Percentiles rank a stretch among this genome's conserved stretches.
Conservation (phyloP, 2,329 filamentous ascomycete genomes). For the Chaetomium sp. region DNA sequence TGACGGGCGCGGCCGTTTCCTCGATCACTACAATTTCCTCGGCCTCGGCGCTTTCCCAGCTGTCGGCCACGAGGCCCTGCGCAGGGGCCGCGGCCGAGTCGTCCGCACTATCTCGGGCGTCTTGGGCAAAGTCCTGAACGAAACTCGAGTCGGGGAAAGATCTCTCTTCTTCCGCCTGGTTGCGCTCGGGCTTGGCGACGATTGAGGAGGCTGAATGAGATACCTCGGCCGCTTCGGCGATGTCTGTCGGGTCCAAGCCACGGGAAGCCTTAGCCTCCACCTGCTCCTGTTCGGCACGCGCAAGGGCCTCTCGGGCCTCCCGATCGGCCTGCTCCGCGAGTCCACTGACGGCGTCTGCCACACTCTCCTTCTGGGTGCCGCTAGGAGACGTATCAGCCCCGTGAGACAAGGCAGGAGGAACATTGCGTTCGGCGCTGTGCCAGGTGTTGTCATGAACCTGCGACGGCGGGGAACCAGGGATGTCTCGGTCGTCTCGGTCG, state of each 20-base stretch:
- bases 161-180: conserved; percentile 44
- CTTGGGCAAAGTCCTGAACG: conserved; percentile 46
- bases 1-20: conserved; percentile 58
- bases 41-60: conserved; percentile 83
- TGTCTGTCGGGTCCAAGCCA: conserved; percentile 43
- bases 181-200: conserved; percentile 48
- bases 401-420: conserved; percentile 13
- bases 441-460: too few species aligned
- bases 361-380: conserved; percentile 50
- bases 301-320: conserved; percentile 59
- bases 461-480: conserved; percentile 28
- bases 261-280: conserved; percentile 41
- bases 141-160: conserved; percentile 47
- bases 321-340: conserved; percentile 49
- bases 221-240: conserved; percentile 47
- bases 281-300: conserved; percentile 46
- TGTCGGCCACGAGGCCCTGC: conserved; percentile 65
- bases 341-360: conserved; percentile 62
- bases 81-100: conserved; percentile 47
- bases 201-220: conserved; percentile 44
- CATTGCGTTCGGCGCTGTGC: background rate
- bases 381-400: background rate
- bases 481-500: conserved; percentile 39
- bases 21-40: conserved; percentile 60
- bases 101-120: conserved; percentile 45